Evolutionary conservation across 192 early-diverging fungal species (phyloP).

Genomic region (Fimicolochytrium jonesii): DNA sequence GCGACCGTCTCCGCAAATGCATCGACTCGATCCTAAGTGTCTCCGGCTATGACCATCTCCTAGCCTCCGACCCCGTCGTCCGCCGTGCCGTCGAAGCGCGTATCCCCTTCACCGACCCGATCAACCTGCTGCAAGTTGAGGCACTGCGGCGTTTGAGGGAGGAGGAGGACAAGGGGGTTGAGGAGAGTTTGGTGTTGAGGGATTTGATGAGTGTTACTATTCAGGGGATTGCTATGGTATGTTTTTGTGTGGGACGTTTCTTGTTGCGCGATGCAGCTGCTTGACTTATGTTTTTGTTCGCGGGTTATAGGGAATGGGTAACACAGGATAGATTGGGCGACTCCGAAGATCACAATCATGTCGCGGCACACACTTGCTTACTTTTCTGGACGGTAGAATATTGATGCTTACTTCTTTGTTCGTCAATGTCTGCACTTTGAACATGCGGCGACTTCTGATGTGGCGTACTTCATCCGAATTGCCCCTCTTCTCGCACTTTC

Average conservation of each 20-base stretch:
- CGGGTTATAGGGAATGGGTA: slow-evolving; percentile 8
- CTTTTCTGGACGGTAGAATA: too few species aligned
- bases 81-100: slow-evolving; percentile 33
- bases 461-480: too few species aligned
- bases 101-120: slow-evolving; percentile 28
- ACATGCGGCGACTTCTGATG: too few species aligned
- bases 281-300: too few species aligned
- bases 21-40: slow-evolving; percentile 18
- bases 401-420: too few species aligned
- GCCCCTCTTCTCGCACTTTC: too few species aligned
- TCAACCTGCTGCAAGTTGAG: slow-evolving; percentile 28
- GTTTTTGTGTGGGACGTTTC: too few species aligned
- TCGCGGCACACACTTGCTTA: too few species aligned
- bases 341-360: too few species aligned
- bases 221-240: slow-evolving; percentile 28
- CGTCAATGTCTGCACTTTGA: too few species aligned
- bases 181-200: slow-evolving; percentile 8
- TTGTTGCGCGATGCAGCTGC: too few species aligned
- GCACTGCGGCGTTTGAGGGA: slow-evolving; percentile 14
- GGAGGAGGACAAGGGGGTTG: slow-evolving; percentile 6
- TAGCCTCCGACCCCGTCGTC: slow-evolving; percentile 33
- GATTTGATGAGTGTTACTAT: slow-evolving; percentile 33
- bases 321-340: slow-evolving; percentile 1
- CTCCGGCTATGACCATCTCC: slow-evolving; percentile 9
- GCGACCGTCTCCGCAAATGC: slow-evolving; percentile 6